Base-by-base conservation (phyloP, 345 rosid species). In the Sonneratia alba region DNA sequence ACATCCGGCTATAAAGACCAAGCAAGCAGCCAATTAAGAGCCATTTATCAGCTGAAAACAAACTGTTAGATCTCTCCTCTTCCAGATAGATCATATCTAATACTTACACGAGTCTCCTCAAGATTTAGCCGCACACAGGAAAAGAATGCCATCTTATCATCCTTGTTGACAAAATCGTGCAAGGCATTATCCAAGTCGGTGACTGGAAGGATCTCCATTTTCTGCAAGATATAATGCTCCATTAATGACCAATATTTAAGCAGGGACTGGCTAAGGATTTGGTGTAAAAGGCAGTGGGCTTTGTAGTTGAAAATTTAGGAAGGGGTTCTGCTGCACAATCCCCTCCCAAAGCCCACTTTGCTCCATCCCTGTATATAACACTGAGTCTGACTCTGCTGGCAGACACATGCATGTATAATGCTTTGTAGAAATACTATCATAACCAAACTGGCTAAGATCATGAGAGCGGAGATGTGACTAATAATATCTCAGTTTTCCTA, bases 171-270 rank as follows among this genome's bases (percentile, higher is more conserved):
- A 87, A 92, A 95, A 85, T 92, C 86, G 16, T 95, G 99, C 65
- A 95, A 81, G 7, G 99, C 99, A 78, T 83, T 86, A 82, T 89
- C 97, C 85, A 95, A 84, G 80, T 95, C 99, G 70, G 84, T 90
- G 84, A 95, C 97, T 1, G 99, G 97, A 80, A 92, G 96, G 79
- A 92, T 83, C 87, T 92, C 99, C 99, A 95, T 95, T 85, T 92
- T 95, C 98, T 94, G 91, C 85, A 73, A 55, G 71, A 79, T 42
- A 64, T 6, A 38, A 68, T 38, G 19, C 1, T 22, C 38, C 49
- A 69, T 69, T 21, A 69, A 19, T 68, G 27, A 59, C 37, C 3
- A 36, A 11, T 22, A 59, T 59, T 19, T 2, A 56, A 19, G 32
- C 18, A 48, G 53, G 53, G 53, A 12, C 15, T 48, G 53, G 18